Conservation (phyloP, 176 grass and related monocot genomes). For the Triticum monococcum region DNA sequence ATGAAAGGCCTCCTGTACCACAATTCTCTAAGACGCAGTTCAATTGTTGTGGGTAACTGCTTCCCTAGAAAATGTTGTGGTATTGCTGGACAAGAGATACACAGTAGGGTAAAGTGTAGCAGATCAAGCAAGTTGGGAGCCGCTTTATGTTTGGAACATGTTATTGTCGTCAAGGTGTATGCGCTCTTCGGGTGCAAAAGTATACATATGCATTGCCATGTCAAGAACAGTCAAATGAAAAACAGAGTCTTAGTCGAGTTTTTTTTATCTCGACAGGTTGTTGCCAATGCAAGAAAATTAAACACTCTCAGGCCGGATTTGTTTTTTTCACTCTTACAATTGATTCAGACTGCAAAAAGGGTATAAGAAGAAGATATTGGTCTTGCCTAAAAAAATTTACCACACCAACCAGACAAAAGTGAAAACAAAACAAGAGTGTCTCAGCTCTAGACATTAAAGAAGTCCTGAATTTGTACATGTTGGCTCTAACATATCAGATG, state of each 20-base stretch:
- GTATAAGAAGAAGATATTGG: neutral
- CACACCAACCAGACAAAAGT: neutral
- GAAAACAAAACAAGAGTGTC: neutral
- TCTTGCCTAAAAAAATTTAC: neutral
- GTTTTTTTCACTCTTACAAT: neutral
- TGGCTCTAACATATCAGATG: too few relatives aligned
- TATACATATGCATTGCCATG: neutral
- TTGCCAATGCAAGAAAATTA: neutral
- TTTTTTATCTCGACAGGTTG: neutral
- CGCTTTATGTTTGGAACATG: too few relatives aligned
- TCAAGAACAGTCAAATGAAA: neutral
- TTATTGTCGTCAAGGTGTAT: too few relatives aligned
- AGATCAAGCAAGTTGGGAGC: too few relatives aligned
- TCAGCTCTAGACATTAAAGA: neutral
- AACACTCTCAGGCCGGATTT: neutral
- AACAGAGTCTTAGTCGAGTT: neutral
- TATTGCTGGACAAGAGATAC: too few relatives aligned
- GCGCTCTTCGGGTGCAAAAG: neutral
- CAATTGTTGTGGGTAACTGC: too few relatives aligned
- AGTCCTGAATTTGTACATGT: neutral
- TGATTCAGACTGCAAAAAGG: neutral
- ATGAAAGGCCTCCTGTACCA: too few relatives aligned
- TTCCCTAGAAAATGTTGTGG: too few relatives aligned
- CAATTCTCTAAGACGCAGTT: too few relatives aligned
- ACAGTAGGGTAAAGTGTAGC: too few relatives aligned